Evolutionary conservation across 148 eudicot species (phyloP), one percentile per base, ranked within the genome.

Genomic region (Chenopodium berlandieri): DNA sequence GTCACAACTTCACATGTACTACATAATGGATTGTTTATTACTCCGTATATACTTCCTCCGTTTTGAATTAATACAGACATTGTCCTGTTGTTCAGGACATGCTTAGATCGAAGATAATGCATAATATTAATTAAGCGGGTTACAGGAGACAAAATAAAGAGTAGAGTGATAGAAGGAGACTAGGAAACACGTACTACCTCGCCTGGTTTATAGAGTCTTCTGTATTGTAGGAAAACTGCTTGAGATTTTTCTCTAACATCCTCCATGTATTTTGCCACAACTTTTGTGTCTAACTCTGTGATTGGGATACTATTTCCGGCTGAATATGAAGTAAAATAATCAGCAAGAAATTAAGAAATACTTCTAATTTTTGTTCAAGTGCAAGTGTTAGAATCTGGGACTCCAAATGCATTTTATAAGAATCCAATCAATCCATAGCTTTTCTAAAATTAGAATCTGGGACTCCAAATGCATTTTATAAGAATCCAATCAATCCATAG

Each of bases 271-370:
- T 83, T 83, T 20, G 85, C 79, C 77, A 88, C 97, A 67, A 86
- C 88, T 82, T 73, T 87, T 65, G 85, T 78, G 78, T 90, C 92
- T 69, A 93, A 88, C 66, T 91, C 88, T 78, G 84, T 81, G 73
- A 93, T 72, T 16, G 93, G 83, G 52, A 87, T 88, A 46, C 83
- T 87, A 64, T 77, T 80, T 83, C 97, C 97, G 10, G 93, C 97
- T 93, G 88, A 66, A 78, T 52, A 71, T 71, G 5, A 62, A 4
- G 11, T 62, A 1, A 14, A 62, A 22, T 20, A 62, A 5, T 62
- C 25, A 62, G 66, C 66, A 22, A 9, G 25, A 62, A 7, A 19
- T 10, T 7, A 20, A 62, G 1, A 62, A 56, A 40, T 40, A 37
- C 44, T 40, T 40, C 44, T 40, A 40, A 0, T 4, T 40, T 40